Percentiles rank a stretch among this genome's conserved stretches.
Evolutionary conservation across 2,329 filamentous ascomycete genomes (phyloP).

Genomic region (Ophiostoma sp.): DNA sequence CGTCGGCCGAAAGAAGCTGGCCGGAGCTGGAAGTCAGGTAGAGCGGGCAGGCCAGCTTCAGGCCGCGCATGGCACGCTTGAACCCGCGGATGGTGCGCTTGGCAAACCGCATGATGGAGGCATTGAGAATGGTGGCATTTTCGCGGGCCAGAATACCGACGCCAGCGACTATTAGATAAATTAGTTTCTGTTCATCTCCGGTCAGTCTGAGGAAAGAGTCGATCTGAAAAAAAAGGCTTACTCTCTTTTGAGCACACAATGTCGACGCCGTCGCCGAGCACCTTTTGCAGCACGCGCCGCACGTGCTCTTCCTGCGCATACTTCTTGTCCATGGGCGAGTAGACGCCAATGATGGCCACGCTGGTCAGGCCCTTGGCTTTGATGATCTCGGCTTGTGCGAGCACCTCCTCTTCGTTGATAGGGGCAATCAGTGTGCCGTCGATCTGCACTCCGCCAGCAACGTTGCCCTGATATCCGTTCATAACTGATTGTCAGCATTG

Average conservation of each 20-base stretch:
- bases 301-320: constrained; percentile 50
- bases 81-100: constrained; percentile 44
- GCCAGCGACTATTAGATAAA: constrained; percentile 28
- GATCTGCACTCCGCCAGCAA: constrained; percentile 39
- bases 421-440: constrained; percentile 45
- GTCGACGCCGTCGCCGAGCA: constrained; percentile 36
- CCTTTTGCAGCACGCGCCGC: constrained; percentile 44
- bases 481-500: background rate
- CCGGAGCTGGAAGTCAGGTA: constrained; percentile 51
- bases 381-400: constrained; percentile 28
- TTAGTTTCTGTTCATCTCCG: background rate
- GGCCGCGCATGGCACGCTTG: constrained; percentile 39
- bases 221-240: background rate
- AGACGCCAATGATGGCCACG: constrained; percentile 53
- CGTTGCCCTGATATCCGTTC: background rate
- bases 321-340: constrained; percentile 52
- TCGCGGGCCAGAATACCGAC: constrained; percentile 45
- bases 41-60: constrained; percentile 38
- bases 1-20: constrained; percentile 40
- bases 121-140: constrained; percentile 51
- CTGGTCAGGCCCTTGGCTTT: constrained; percentile 33
- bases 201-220: background rate
- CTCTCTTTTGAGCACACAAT: constrained; percentile 35
- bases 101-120: constrained; percentile 45
- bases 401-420: constrained; percentile 39